phyloP scores from a whole-genome alignment of 371 early-diverging fungal species.

The Nosema bombycis region DNA sequence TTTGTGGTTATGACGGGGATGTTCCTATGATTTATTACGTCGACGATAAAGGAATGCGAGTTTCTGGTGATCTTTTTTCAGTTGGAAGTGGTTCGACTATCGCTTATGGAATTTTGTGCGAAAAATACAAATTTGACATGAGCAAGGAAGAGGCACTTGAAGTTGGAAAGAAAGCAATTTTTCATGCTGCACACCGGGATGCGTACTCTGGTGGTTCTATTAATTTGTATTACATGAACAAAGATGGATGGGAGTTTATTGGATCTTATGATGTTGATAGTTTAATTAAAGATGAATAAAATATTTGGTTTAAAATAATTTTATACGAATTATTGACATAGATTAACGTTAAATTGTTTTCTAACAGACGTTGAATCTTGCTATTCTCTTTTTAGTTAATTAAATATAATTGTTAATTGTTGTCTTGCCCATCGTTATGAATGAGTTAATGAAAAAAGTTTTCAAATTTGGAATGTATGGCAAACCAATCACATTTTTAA shows the following conservation, averaged over 20 bases:
- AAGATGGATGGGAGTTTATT: constrained; percentile 63
- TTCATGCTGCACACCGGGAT: constrained; percentile 95
- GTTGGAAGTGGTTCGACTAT: constrained; percentile 93
- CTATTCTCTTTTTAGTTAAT: constrained; percentile 20
- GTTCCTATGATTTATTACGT: constrained; percentile 94
- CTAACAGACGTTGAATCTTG: constrained; percentile 48
- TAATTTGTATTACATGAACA: constrained; percentile 68
- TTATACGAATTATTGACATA: neutral
- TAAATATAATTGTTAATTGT: neutral
- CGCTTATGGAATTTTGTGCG: constrained; percentile 87
- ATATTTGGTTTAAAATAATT: neutral
- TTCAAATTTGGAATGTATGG: constrained; percentile 52
- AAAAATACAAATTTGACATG: constrained; percentile 80
- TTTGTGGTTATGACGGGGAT: constrained; percentile 95
- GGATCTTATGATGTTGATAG: constrained; percentile 63
- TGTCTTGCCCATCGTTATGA: neutral
- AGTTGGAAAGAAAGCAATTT: constrained; percentile 85
- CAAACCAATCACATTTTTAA: neutral
- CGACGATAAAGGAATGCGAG: constrained; percentile 84
- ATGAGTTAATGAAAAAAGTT: constrained; percentile 34
- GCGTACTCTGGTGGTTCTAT: constrained; percentile 92
- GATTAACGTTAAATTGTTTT: constrained; percentile 61
- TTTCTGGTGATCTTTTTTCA: constrained; percentile 80
- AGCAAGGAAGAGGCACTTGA: constrained; percentile 83
- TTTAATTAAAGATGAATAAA: constrained; percentile 55